phyloP scores from a whole-genome alignment of 495 filamentous ascomycete genomes.

The Lasiosphaeris hirsuta region DNA sequence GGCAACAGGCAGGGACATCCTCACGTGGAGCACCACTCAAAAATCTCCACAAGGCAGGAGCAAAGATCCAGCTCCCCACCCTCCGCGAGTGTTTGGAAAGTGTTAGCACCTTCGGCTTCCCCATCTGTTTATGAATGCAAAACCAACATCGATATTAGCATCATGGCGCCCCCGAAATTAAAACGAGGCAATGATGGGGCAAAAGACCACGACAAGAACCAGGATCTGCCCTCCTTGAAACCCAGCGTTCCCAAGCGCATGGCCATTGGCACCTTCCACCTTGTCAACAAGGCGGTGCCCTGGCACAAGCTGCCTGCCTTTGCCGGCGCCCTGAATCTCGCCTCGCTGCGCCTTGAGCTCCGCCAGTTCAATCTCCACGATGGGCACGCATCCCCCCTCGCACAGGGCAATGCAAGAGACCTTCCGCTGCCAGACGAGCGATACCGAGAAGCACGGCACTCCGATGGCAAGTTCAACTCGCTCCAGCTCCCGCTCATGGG shows the following conservation, averaged over 20 bases:
- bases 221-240: conserved; percentile 11
- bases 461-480: conserved; percentile 42
- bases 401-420: conserved; percentile 26
- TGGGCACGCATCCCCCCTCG: conserved; percentile 27
- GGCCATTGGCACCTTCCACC: conserved; percentile 30
- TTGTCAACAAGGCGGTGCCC: conserved; percentile 33
- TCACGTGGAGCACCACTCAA: too few species aligned
- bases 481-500: conserved; percentile 40
- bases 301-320: conserved; percentile 41
- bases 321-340: conserved; percentile 37
- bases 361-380: conserved; percentile 41
- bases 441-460: conserved; percentile 32
- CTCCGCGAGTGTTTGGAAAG: too few species aligned
- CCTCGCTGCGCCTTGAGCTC: conserved; percentile 38
- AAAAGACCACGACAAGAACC: too few species aligned
- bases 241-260: conserved; percentile 22
- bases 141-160: too few species aligned
- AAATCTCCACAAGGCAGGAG: too few species aligned
- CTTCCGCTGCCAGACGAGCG: conserved; percentile 25
- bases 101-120: too few species aligned
- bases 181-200: too few species aligned
- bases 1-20: too few species aligned
- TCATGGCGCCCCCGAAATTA: too few species aligned
- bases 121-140: too few species aligned
- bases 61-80: too few species aligned